Evolutionary conservation across 2,329 filamentous ascomycete species (phyloP).

Genomic region (Lecanicillium sp.): DNA sequence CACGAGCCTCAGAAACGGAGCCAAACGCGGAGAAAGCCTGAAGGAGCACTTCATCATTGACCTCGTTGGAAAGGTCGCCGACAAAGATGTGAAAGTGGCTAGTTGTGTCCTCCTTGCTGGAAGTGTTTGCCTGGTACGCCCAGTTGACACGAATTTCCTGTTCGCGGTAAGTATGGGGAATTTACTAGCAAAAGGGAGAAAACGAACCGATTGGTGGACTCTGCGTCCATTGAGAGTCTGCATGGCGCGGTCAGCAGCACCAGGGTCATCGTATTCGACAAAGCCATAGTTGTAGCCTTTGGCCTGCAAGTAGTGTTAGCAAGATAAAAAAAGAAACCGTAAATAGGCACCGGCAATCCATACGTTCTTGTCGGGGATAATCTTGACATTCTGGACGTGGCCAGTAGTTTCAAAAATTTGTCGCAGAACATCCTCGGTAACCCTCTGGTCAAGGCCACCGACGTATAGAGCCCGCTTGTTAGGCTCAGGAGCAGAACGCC

Average conservation of each 20-base stretch:
- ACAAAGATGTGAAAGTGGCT: slow-evolving; percentile 99
- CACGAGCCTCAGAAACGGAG: slow-evolving; percentile 89
- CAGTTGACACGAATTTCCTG: slow-evolving; percentile 99
- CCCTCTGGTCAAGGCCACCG: slow-evolving; percentile 85
- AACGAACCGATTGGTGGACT: slow-evolving; percentile 84
- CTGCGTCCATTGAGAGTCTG: slow-evolving; percentile 89
- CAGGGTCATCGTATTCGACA: slow-evolving; percentile 96
- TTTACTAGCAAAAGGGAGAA: background rate
- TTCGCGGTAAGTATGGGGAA: slow-evolving; percentile 18
- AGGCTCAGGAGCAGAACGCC: slow-evolving; percentile 90
- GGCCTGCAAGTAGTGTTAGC: slow-evolving; percentile 46
- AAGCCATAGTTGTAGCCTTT: slow-evolving; percentile 99
- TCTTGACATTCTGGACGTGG: slow-evolving; percentile 97
- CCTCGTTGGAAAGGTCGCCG: slow-evolving; percentile 93
- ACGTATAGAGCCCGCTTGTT: slow-evolving; percentile 98
- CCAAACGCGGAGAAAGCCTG: slow-evolving; percentile 97
- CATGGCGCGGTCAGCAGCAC: slow-evolving; percentile 94
- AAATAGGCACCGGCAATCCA: slow-evolving; percentile 30
- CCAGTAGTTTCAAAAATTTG: slow-evolving; percentile 99
- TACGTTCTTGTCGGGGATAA: slow-evolving; percentile 99
- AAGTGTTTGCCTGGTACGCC: slow-evolving; percentile 95
- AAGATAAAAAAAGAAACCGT: no score
- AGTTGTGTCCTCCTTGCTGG: slow-evolving; percentile 93
- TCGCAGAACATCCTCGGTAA: slow-evolving; percentile 91
- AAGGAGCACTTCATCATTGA: slow-evolving; percentile 89